Evolutionary conservation across 208 protist genomes (phyloP), one percentile per base, ranked within the genome.

Genomic region (Angomonas ambiguus): DNA sequence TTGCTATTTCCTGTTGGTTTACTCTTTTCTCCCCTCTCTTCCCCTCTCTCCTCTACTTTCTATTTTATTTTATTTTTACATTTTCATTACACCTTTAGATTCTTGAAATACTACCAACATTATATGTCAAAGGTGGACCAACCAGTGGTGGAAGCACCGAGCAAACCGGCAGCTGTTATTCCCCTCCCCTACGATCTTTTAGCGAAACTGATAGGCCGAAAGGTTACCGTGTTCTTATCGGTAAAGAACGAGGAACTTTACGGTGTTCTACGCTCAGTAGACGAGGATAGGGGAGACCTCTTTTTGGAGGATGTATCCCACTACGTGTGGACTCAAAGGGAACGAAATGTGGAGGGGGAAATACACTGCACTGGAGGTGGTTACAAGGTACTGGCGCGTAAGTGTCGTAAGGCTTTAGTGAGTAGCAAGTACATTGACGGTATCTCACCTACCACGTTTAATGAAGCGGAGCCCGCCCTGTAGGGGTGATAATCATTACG

Each of bases 121-220:
- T 41, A 18, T 41, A 18, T 41, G 5, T 41, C 13, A 41, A 13
- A 41, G 13, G 13, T 41, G 35, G 45, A 53, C 3, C 5, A 20
- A 22, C n/a, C 51, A 0, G 62, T 27, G 8, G 41, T 8, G n/a
- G 20, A 30, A 5, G 24, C 45, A 53, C 10, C 10, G 8, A 24
- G 8, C 8, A 53, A 53, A 24, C 25, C 24, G 16, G 34, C 56
- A 20, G 24, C 35, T 13, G 59, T 62, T 10, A 70, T 83, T 38
- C 82, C 91, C 61, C 74, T 94, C 53, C 88, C 88, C 1, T 85
- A 88, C 51, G 83, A 90, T 24, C 69, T 94, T 28, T 74, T 94
- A 10, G 63, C 76, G 53, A 85, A 83, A 32, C 71, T 94, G 10
- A 64, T 82, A 5, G 85, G 83, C 8, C 83, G 88, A 16, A 80